Evolutionary conservation across 371 early-diverging fungal genomes (phyloP).

Genomic region (Circinella umbellata): DNA sequence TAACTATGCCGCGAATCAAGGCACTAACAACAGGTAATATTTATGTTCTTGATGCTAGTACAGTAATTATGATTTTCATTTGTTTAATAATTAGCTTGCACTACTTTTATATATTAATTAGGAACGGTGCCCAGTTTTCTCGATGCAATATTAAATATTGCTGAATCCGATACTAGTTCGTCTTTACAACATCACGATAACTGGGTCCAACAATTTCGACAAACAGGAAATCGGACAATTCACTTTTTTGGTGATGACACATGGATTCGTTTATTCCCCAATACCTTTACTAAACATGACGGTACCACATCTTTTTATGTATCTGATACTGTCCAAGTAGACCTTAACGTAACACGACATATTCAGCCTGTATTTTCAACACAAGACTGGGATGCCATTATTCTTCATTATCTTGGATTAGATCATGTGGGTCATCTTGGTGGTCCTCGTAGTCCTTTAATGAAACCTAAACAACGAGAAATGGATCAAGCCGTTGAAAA

Average conservation of each 20-base stretch:
- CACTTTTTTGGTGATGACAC: conserved; percentile 96
- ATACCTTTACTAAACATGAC: conserved; percentile 64
- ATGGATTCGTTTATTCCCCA: conserved; percentile 89
- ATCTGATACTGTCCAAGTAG: conserved; percentile 81
- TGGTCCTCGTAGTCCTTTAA: conserved; percentile 78
- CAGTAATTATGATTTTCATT: too few species aligned
- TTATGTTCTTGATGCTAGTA: too few species aligned
- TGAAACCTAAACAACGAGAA: conserved; percentile 79
- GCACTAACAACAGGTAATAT: conserved; percentile 88
- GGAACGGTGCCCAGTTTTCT: conserved; percentile 71
- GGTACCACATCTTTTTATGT: conserved; percentile 86
- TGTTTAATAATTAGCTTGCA: too few species aligned
- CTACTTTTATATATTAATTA: background rate
- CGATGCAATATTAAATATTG: conserved; percentile 84
- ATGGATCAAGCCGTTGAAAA: conserved; percentile 74
- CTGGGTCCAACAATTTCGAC: conserved; percentile 70
- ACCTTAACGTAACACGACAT: conserved; percentile 82
- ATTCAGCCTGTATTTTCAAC: conserved; percentile 62
- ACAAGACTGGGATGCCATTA: conserved; percentile 80
- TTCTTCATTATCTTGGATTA: conserved; percentile 93
- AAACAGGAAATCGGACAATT: conserved; percentile 58
- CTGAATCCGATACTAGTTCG: conserved; percentile 81
- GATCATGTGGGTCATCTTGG: conserved; percentile 96
- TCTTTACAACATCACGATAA: conserved; percentile 73
- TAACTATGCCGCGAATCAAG: conserved; percentile 94